Conservation (phyloP, 345 rosid species). For the Hevea brasiliensis region DNA sequence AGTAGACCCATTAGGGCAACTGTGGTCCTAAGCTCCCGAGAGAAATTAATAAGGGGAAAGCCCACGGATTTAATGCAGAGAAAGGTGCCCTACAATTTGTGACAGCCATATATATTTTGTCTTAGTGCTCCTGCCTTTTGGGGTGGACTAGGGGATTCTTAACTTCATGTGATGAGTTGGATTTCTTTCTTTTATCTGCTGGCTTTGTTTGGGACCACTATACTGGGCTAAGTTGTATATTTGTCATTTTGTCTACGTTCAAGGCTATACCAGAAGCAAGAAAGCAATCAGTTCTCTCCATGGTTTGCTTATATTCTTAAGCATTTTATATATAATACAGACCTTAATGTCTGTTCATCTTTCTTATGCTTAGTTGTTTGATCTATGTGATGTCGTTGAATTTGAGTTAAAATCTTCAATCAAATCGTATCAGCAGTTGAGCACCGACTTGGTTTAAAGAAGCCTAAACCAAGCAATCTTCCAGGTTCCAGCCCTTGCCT, state of each 20-base stretch:
- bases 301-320: no score
- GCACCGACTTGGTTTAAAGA: slow-evolving; percentile 44
- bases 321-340: background rate
- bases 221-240: slow-evolving; percentile 8
- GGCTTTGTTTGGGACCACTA: slow-evolving; percentile 24
- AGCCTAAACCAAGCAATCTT: no score
- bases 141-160: slow-evolving; percentile 7
- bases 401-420: no score
- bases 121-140: background rate
- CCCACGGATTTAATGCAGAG: slow-evolving; percentile 33
- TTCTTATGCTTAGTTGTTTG: no score
- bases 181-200: slow-evolving; percentile 2
- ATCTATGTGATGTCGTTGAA: no score
- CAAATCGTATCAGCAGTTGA: background rate
- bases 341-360: no score
- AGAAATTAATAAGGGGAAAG: slow-evolving; percentile 16
- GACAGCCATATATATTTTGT: slow-evolving; percentile 13
- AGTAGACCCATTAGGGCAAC: slow-evolving; percentile 16
- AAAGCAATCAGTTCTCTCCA: no score
- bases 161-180: no score
- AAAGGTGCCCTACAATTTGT: slow-evolving; percentile 19
- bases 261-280: no score
- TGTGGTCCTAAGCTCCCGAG: slow-evolving; percentile 14
- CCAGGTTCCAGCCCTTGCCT: slow-evolving; percentile 18
- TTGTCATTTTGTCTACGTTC: background rate